Evolutionary conservation across 2,329 filamentous ascomycete species (phyloP).

Genomic region (Phialophora chinensis): DNA sequence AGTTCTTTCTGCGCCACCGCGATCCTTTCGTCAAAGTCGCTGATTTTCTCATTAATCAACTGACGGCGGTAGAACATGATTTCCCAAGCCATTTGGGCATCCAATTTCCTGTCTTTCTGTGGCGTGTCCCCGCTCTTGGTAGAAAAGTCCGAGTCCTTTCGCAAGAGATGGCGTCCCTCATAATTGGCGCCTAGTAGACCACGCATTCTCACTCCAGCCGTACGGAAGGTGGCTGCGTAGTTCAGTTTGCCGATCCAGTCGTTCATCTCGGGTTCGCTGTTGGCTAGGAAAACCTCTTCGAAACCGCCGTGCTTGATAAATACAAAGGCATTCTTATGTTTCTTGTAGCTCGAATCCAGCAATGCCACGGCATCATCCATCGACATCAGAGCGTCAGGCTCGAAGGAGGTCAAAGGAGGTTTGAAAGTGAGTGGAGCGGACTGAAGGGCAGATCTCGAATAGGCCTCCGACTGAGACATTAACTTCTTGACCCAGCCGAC

Average conservation of each 20-base stretch:
- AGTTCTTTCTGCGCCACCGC: conserved; percentile 75
- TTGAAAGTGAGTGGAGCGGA: conserved; percentile 84
- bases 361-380: conserved; percentile 91
- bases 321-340: conserved; percentile 91
- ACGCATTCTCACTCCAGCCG: conserved; percentile 86
- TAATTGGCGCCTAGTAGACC: conserved; percentile 84
- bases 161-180: conserved; percentile 75
- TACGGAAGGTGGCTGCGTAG: conserved; percentile 92
- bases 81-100: conserved; percentile 82
- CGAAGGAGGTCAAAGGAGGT: conserved; percentile 87
- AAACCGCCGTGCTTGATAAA: conserved; percentile 85
- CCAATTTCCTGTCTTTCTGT: conserved; percentile 44
- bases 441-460: conserved; percentile 77
- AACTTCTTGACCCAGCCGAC: conserved; percentile 89
- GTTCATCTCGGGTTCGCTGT: conserved; percentile 89
- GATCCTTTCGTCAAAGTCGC: conserved; percentile 80
- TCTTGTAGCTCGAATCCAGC: conserved; percentile 83
- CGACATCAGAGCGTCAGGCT: conserved; percentile 90
- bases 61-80: conserved; percentile 81
- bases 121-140: conserved; percentile 66
- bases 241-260: conserved; percentile 97
- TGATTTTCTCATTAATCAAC: conserved; percentile 82
- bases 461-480: conserved; percentile 84
- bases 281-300: conserved; percentile 89
- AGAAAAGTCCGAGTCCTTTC: conserved; percentile 66